Evolutionary conservation across 495 filamentous ascomycete species (phyloP).

Genomic region (Penicillium macrosclerotiorum): DNA sequence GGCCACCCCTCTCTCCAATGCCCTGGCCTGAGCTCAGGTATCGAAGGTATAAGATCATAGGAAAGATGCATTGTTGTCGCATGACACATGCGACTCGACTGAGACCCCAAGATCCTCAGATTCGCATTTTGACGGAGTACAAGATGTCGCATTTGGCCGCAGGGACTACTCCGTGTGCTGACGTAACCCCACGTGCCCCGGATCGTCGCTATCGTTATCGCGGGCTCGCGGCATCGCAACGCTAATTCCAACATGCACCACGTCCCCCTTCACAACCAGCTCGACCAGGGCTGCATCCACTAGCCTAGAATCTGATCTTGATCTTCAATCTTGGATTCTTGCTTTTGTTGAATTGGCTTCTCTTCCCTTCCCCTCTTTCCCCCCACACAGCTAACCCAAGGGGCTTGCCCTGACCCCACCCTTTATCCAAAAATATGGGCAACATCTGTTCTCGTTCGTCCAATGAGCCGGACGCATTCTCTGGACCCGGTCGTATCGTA

Average conservation of each 20-base stretch:
- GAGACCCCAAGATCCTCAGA: too few species aligned
- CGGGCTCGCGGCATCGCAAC: constrained; percentile 5
- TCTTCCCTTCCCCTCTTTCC: background rate
- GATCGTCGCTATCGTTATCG: constrained; percentile 18
- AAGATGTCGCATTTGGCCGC: too few species aligned
- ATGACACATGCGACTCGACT: background rate
- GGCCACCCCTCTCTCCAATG: background rate
- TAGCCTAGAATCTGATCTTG: background rate
- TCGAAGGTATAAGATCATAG: too few species aligned
- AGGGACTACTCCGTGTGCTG: constrained; percentile 7
- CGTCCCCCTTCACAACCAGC: background rate
- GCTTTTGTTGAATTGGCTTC: background rate
- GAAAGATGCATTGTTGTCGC: background rate
- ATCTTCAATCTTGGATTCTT: background rate
- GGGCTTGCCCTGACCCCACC: background rate
- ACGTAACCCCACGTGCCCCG: constrained; percentile 25
- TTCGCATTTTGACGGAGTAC: too few species aligned
- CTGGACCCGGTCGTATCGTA: constrained; percentile 63
- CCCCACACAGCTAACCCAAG: background rate
- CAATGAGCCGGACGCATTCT: constrained; percentile 53
- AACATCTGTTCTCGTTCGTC: constrained; percentile 68
- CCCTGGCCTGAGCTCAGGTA: background rate
- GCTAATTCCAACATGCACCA: constrained; percentile 1
- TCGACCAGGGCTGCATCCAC: background rate
- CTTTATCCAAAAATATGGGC: constrained; percentile 55